Conservation (phyloP, 2,329 filamentous ascomycete genomes). For the Macrophomina tecta region DNA sequence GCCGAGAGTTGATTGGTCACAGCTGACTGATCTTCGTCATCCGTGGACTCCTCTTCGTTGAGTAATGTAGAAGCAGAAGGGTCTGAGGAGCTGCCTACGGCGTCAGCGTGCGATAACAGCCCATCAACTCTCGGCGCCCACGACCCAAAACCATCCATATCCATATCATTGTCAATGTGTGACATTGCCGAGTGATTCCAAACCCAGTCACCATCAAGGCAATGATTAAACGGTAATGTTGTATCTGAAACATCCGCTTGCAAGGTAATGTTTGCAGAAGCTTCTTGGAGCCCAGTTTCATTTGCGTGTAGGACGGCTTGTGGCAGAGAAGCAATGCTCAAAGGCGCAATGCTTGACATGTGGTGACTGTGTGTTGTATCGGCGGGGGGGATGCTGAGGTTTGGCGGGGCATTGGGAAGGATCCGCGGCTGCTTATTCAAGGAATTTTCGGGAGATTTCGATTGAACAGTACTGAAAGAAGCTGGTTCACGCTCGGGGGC, state of each 20-base stretch:
- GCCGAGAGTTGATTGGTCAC: slow-evolving; percentile 13
- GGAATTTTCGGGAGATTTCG: neutral
- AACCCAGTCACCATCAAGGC: slow-evolving; percentile 7
- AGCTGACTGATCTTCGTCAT: slow-evolving; percentile 10
- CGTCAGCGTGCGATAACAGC: neutral
- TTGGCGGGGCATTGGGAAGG: neutral
- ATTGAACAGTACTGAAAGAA: neutral
- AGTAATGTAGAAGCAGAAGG: neutral
- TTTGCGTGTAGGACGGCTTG: neutral
- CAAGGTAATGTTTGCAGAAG: neutral
- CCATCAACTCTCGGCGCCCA: neutral
- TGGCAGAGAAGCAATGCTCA: neutral
- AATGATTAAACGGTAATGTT: slow-evolving; percentile 2
- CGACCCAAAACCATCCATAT: neutral
- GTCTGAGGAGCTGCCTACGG: neutral
- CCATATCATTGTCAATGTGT: neutral
- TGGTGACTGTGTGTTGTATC: neutral
- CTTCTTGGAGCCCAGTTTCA: neutral
- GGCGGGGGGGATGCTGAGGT: neutral
- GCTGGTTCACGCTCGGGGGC: neutral
- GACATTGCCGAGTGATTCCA: neutral
- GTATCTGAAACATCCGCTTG: neutral
- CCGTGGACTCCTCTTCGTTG: slow-evolving; percentile 6
- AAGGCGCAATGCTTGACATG: neutral
- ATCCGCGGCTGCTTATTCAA: neutral